phyloP scores from a whole-genome alignment of 768 basidiomycete species.

The Pholiota microspora region DNA sequence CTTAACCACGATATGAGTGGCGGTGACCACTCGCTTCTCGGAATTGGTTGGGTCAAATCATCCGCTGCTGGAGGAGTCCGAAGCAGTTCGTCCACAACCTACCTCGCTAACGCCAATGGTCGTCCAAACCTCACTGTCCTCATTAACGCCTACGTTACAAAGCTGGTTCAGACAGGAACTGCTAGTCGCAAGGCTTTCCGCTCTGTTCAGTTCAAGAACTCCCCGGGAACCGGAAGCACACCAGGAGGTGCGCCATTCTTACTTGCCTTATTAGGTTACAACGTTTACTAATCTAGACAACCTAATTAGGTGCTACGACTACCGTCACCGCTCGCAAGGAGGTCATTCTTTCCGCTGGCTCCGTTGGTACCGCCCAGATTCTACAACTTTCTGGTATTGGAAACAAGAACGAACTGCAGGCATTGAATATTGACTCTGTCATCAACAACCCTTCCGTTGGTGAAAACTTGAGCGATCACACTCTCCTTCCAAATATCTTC shows the following conservation, averaged over 20 bases:
- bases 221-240: background rate
- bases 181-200: constrained; percentile 18
- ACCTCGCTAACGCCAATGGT: constrained; percentile 25
- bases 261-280: background rate
- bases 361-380: constrained; percentile 29
- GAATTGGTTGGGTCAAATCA: constrained; percentile 33
- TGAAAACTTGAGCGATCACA: constrained; percentile 45
- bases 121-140: constrained; percentile 37
- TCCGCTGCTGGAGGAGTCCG: constrained; percentile 29
- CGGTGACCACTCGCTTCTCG: constrained; percentile 25
- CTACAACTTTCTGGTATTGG: constrained; percentile 45
- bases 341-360: constrained; percentile 36
- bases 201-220: constrained; percentile 18
- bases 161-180: constrained; percentile 20
- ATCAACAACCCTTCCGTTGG: constrained; percentile 40
- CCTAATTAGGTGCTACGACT: background rate
- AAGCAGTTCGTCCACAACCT: constrained; percentile 35
- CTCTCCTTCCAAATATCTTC: constrained; percentile 22
- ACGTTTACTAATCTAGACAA: background rate
- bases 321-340: constrained; percentile 26
- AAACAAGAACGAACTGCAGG: constrained; percentile 27
- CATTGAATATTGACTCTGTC: constrained; percentile 33
- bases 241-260: background rate
- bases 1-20: constrained; percentile 33
- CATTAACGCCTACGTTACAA: constrained; percentile 29